Conservation (phyloP, 257 asterid genomes). For the Solanum bulbocastanum region DNA sequence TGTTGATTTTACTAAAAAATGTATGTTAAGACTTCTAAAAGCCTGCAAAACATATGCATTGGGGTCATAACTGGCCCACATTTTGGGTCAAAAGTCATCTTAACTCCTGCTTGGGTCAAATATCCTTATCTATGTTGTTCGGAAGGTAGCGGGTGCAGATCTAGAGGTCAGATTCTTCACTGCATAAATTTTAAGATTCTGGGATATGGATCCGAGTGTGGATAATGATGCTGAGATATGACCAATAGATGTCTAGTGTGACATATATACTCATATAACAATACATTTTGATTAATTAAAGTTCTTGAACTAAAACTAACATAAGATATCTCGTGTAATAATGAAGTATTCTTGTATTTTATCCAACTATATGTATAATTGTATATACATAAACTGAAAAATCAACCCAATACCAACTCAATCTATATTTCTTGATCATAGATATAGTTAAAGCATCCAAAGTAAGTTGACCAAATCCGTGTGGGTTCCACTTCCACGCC, state of each 20-base stretch:
- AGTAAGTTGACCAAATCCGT: neutral
- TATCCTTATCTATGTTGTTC: neutral
- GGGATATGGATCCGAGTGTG: neutral
- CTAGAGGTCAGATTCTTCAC: neutral
- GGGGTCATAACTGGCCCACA: neutral
- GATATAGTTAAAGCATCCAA: neutral
- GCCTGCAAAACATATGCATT: neutral
- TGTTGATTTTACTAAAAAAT: neutral
- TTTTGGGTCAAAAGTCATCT: neutral
- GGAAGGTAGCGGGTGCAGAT: neutral
- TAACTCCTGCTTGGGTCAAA: neutral
- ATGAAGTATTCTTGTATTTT: neutral
- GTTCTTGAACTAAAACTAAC: neutral
- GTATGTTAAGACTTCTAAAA: neutral
- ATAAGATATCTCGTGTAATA: neutral
- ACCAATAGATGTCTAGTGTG: neutral
- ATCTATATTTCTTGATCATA: neutral
- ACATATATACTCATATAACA: neutral
- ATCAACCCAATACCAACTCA: neutral
- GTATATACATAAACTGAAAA: neutral
- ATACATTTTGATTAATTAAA: neutral
- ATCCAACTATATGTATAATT: neutral
- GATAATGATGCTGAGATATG: neutral
- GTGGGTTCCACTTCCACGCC: fast-evolving
- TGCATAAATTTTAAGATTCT: neutral